Base-by-base conservation (phyloP, 768 basidiomycete species). In the Lenzites betulinus region DNA sequence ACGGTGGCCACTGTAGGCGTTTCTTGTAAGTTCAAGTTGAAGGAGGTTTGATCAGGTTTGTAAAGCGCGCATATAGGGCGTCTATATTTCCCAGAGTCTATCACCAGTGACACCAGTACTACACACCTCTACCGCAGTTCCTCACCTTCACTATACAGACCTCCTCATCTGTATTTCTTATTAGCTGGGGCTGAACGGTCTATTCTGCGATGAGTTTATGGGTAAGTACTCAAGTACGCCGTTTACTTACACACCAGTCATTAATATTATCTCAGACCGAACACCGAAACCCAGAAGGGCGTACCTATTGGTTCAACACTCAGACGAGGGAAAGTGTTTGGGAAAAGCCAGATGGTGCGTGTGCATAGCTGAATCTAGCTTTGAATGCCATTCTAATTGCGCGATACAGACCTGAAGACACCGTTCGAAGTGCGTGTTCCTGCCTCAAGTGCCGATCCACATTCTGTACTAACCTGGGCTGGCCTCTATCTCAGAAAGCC, bases 291-390 rank as follows among this genome's bases (percentile, higher is more conserved):
- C 88, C 92, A 1, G 96, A 97, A 70, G 95, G 95, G n/a, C 81
- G 94, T n/a, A 93, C 92, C 0, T 98, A 98, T 70, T 98, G 95
- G 95, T 95, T 94, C 76, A 95, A 97, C 71, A 87, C 92, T 0
- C 82, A 79, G 11, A 92, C 90, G 3, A 86, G 89, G 68, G 91
- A 93, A 67, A 96, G 94, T 70, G 93, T 95, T 53, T 98, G 95
- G 96, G 95, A 98, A 76, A 99, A 98, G 72, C 97, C 97, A 60
- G 92, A 95, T 73, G 92, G 91, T 91, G 67, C 67, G 82, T 51
- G 13, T 16, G 15, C 5, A 25, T 12, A 16, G 16, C 16, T 1
- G 1, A 11, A 18, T 44, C n/a, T 28, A 2, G 7, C 3, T 41
- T n/a, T 25, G 23, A 11, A 16, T 35, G n/a, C 33, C 36, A 44